Evolutionary conservation across 129 eudicot genomes (phyloP).

Genomic region (Flaveria trinervia): DNA sequence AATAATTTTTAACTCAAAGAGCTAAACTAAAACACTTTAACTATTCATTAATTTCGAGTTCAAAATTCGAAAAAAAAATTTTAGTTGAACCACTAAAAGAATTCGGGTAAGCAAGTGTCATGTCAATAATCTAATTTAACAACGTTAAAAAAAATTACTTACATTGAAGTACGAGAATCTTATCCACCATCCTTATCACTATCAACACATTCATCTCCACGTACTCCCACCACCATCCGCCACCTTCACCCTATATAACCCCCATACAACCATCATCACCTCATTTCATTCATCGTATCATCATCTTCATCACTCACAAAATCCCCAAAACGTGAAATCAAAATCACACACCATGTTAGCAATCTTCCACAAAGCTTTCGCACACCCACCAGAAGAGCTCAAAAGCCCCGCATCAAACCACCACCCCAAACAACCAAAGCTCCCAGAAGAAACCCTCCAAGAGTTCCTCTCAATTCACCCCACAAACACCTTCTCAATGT

Average conservation of each 20-base stretch:
- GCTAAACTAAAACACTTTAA: no score
- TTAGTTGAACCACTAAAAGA: no score
- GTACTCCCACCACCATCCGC: no score
- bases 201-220: not conserved
- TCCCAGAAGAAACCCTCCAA: conserved; percentile 66
- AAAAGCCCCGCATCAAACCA: conserved; percentile 61
- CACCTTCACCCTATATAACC: no score
- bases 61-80: no score
- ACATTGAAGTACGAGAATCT: conserved; percentile 32
- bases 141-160: no score
- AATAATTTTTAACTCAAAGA: no score
- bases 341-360: conserved; percentile 59
- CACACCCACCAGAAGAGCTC: conserved; percentile 94
- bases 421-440: conserved; percentile 46
- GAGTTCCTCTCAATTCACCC: conserved; percentile 67
- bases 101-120: no score
- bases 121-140: no score
- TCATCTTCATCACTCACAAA: not conserved
- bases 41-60: no score
- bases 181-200: conserved; percentile 31
- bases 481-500: conserved; percentile 60
- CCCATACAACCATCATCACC: no score
- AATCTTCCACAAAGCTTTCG: conserved; percentile 83
- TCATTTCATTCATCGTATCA: no score
- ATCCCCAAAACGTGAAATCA: not conserved